Conservation (phyloP, 306 rosid species). For the Rosa chinensis region DNA sequence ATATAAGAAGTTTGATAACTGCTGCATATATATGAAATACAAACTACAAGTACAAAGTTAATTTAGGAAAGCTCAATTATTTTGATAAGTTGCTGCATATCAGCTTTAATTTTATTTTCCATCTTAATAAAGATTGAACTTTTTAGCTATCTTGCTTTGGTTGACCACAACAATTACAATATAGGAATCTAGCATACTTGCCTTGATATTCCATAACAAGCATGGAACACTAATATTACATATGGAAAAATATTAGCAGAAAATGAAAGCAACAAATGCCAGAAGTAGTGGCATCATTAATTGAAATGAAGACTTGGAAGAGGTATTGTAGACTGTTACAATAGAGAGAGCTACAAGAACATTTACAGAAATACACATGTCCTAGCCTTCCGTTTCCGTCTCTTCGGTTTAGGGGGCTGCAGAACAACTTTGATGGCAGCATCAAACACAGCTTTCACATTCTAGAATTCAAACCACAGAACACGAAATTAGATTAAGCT, state of each 20-base stretch:
- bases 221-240: constrained; percentile 16
- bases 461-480: constrained; percentile 29
- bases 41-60: not conserved
- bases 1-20: not conserved
- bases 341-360: not conserved
- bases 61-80: not conserved
- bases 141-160: constrained; percentile 12
- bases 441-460: constrained; percentile 65
- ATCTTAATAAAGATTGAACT: not conserved
- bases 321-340: constrained; percentile 16
- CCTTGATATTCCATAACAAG: constrained; percentile 16
- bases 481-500: not conserved
- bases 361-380: constrained; percentile 39
- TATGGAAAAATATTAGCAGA: not conserved
- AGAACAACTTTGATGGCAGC: constrained; percentile 67
- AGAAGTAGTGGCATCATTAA: constrained; percentile 8
- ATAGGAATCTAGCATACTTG: constrained; percentile 8
- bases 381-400: constrained; percentile 41
- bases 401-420: constrained; percentile 56
- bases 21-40: not conserved
- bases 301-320: not conserved
- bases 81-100: not conserved
- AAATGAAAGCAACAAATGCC: constrained; percentile 4
- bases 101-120: not conserved
- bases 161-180: constrained; percentile 20